Percentiles rank a stretch among this genome's conserved stretches.
Conservation (phyloP, 2,329 filamentous ascomycete species). For the Cephalotrichum gorgonifer region DNA sequence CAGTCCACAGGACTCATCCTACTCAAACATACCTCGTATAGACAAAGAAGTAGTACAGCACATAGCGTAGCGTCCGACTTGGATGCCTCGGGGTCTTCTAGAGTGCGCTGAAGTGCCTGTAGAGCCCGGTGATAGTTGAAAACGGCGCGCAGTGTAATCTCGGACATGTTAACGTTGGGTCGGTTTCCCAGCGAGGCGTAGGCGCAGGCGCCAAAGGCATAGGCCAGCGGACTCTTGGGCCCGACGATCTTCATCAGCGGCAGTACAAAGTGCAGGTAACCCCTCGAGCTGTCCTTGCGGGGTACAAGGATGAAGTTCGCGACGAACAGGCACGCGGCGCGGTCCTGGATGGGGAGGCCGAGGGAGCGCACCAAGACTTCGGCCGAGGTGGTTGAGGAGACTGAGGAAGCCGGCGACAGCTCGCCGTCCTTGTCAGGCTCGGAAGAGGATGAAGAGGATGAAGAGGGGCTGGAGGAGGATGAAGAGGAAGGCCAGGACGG, state of each 20-base stretch:
- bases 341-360: slow-evolving; percentile 38
- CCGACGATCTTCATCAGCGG: slow-evolving; percentile 39
- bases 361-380: slow-evolving; percentile 22
- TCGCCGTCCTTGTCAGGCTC: slow-evolving; percentile 10
- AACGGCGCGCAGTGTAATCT: slow-evolving; percentile 18
- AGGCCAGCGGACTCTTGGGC: slow-evolving; percentile 35
- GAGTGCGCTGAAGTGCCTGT: slow-evolving; percentile 19
- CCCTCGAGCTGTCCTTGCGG: slow-evolving; percentile 32
- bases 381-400: slow-evolving; percentile 10
- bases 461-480: slow-evolving; percentile 8
- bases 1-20: not conserved
- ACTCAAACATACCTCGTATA: slow-evolving; percentile 40
- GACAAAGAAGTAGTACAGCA: slow-evolving; percentile 46
- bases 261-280: slow-evolving; percentile 49
- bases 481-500: slow-evolving; percentile 4
- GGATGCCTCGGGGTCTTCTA: slow-evolving; percentile 37
- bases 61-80: slow-evolving; percentile 48
- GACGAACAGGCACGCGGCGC: slow-evolving; percentile 49
- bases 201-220: slow-evolving; percentile 50
- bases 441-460: slow-evolving; percentile 8
- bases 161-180: slow-evolving; percentile 20
- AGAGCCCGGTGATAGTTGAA: slow-evolving; percentile 3
- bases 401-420: slow-evolving; percentile 9
- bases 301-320: slow-evolving; percentile 50
- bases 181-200: slow-evolving; percentile 47